These are phyloP conservation scores for Lanzia echinophila DNA, from an alignment of 2,329 filamentous ascomycete species.

Conservation along the genomic window DNA sequence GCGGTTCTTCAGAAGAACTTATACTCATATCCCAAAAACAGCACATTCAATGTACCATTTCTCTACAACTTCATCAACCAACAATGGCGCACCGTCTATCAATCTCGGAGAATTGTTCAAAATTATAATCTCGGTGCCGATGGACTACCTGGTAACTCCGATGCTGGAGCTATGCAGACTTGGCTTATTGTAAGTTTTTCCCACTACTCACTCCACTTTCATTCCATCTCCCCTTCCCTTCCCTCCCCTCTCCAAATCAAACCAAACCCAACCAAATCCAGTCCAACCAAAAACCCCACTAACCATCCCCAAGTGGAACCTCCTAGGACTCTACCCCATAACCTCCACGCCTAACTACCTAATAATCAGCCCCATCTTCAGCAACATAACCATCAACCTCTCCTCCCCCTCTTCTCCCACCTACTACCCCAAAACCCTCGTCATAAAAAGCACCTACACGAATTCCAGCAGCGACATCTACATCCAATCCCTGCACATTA, in stretches of 20 bases:
- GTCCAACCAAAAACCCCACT: too few species aligned
- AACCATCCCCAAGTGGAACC: constrained; percentile 24
- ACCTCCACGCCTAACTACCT: constrained; percentile 63
- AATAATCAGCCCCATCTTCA: constrained; percentile 58
- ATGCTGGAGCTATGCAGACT: constrained; percentile 66
- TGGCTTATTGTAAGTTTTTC: constrained; percentile 43
- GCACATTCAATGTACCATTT: constrained; percentile 55
- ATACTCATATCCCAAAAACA: not conserved
- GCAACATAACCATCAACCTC: constrained; percentile 44
- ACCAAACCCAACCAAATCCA: not conserved
- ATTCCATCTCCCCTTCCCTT: not conserved
- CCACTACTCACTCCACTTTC: constrained; percentile 26
- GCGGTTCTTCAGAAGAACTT: too few species aligned
- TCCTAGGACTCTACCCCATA: constrained; percentile 61
- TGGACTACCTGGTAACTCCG: constrained; percentile 42
- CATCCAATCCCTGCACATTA: constrained; percentile 59
- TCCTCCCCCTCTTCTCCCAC: not conserved
- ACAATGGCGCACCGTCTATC: constrained; percentile 14
- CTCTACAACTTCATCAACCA: constrained; percentile 47
- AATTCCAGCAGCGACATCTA: constrained; percentile 37
- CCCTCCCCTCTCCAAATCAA: not conserved
- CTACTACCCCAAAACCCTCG: constrained; percentile 34
- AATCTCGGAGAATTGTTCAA: constrained; percentile 6
- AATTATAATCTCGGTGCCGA: not conserved
- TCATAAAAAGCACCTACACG: constrained; percentile 33